A percentile compares a stretch with the other conserved stretches of the same genome.
Evolutionary conservation across 2,329 filamentous ascomycete genomes (phyloP).

Genomic region (Trichophyton rubrum): DNA sequence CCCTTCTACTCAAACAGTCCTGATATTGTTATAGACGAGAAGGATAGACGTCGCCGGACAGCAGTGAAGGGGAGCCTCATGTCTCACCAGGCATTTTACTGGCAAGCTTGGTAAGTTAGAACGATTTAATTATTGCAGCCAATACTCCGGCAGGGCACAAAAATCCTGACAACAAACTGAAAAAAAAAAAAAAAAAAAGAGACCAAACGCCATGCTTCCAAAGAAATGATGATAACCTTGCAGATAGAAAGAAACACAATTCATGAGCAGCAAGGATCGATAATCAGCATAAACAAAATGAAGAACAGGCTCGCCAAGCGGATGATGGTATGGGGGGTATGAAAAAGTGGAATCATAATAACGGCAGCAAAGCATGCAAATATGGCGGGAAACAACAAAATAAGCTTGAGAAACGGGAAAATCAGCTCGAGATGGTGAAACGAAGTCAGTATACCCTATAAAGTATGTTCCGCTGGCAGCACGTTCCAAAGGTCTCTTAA

Average conservation of each 20-base stretch:
- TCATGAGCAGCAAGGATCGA: background rate
- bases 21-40: no score
- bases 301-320: background rate
- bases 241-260: background rate
- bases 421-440: background rate
- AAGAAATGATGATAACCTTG: background rate
- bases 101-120: background rate
- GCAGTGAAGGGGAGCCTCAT: no score
- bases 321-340: background rate
- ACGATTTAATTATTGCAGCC: background rate
- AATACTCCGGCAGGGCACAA: background rate
- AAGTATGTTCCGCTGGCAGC: background rate
- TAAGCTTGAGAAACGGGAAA: background rate
- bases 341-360: background rate
- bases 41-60: no score
- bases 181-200: background rate
- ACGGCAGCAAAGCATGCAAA: background rate
- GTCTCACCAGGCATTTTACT: background rate
- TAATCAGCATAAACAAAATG: background rate
- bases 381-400: no score
- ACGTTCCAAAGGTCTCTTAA: background rate
- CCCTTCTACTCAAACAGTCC: no score
- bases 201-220: conserved; percentile 1
- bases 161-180: background rate
- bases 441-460: background rate